Percentiles rank a stretch among this genome's conserved stretches.
Conservation (phyloP, 2,329 filamentous ascomycete species). For the Colletotrichum tabaci region DNA sequence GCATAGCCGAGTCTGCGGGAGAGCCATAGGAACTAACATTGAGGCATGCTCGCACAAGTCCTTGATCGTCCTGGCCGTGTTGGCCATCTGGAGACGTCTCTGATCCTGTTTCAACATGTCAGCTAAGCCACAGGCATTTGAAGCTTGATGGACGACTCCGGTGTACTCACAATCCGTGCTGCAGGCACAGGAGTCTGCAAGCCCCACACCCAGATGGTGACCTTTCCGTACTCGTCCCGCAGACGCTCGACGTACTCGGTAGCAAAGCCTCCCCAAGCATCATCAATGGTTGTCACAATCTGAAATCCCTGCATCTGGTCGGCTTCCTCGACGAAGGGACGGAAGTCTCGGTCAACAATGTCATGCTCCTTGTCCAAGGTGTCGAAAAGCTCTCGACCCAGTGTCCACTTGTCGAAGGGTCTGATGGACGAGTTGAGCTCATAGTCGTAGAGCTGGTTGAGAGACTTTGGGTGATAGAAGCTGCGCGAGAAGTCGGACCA, state of each 20-base stretch:
- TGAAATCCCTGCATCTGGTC: slow-evolving; percentile 94
- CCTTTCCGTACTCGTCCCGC: slow-evolving; percentile 92
- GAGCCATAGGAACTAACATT: slow-evolving; percentile 81
- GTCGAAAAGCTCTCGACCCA: slow-evolving; percentile 82
- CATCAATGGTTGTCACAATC: slow-evolving; percentile 78
- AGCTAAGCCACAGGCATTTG: neutral
- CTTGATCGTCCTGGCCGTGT: slow-evolving; percentile 80
- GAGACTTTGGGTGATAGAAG: slow-evolving; percentile 91
- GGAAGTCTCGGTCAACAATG: slow-evolving; percentile 89
- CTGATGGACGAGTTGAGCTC: slow-evolving; percentile 84
- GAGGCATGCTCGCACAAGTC: slow-evolving; percentile 80
- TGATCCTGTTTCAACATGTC: slow-evolving; percentile 61
- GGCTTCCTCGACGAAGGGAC: slow-evolving; percentile 92
- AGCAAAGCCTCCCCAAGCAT: slow-evolving; percentile 87
- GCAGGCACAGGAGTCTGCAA: slow-evolving; percentile 71
- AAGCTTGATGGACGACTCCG: neutral
- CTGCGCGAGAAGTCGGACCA: slow-evolving; percentile 97
- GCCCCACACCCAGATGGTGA: slow-evolving; percentile 89
- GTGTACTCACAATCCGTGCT: slow-evolving; percentile 23
- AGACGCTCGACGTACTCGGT: slow-evolving; percentile 82
- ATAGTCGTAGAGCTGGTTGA: slow-evolving; percentile 90
- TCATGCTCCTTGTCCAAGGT: slow-evolving; percentile 85
- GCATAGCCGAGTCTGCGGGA: slow-evolving; percentile 72
- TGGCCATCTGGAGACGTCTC: slow-evolving; percentile 76
- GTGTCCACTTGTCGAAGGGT: slow-evolving; percentile 84